A percentile compares a stretch with the other conserved stretches of the same genome.
These are phyloP conservation scores for Ambrosia artemisiifolia DNA, from an alignment of 129 eudicot genomes.

Conservation along the genomic window DNA sequence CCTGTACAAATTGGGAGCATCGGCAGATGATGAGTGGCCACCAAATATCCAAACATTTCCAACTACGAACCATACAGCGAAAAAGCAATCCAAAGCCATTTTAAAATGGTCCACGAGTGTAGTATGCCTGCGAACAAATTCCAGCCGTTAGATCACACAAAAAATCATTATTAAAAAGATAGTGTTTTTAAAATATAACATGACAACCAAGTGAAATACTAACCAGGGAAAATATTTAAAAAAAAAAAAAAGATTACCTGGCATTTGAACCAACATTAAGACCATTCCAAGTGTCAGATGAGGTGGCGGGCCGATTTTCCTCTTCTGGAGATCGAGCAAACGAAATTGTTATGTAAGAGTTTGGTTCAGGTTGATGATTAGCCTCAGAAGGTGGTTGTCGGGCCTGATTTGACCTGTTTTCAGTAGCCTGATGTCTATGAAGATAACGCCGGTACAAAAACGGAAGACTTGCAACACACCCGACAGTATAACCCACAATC, in stretches of 20 bases:
- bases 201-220: not conserved
- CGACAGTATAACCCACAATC: slow-evolving; percentile 74
- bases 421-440: slow-evolving; percentile 51
- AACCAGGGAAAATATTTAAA: not conserved
- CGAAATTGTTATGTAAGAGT: too few species aligned
- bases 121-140: slow-evolving; percentile 48
- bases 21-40: slow-evolving; percentile 63
- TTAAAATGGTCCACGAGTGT: slow-evolving; percentile 61
- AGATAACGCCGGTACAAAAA: slow-evolving; percentile 67
- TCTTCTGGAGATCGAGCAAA: slow-evolving; percentile 52
- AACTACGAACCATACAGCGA: slow-evolving; percentile 83
- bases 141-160: too few species aligned
- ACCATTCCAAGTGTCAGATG: slow-evolving; percentile 35
- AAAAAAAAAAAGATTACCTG: slow-evolving; percentile 52
- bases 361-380: too few species aligned
- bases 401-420: slow-evolving; percentile 30
- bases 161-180: too few species aligned
- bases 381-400: slow-evolving; percentile 50
- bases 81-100: slow-evolving; percentile 80
- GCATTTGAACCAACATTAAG: slow-evolving; percentile 30
- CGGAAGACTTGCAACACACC: slow-evolving; percentile 63
- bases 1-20: slow-evolving; percentile 86
- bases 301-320: slow-evolving; percentile 37
- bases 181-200: not conserved
- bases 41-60: slow-evolving; percentile 86